Conservation (phyloP, 129 eudicot species). For the Centella asiatica region DNA sequence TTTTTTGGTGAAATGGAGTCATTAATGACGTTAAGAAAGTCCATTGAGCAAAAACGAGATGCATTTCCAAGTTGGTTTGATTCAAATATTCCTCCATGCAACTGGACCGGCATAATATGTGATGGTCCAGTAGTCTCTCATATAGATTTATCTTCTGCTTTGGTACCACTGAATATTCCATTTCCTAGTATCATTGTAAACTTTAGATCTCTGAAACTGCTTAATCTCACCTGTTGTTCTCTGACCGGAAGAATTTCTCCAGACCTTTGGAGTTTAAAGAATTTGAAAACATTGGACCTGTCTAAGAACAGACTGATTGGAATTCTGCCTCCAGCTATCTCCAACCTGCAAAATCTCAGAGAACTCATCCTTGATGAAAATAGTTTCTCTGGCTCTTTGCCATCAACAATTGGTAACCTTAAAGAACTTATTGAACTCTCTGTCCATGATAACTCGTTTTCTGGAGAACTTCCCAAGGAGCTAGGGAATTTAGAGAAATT, state of each 20-base stretch:
- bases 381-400: slow-evolving; percentile 55
- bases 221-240: slow-evolving; percentile 63
- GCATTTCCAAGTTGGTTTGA: slow-evolving; percentile 55
- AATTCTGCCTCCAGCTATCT: slow-evolving; percentile 31
- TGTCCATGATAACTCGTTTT: slow-evolving; percentile 49
- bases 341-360: slow-evolving; percentile 34
- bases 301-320: slow-evolving; percentile 59
- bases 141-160: slow-evolving; percentile 38
- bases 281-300: slow-evolving; percentile 57
- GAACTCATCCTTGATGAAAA: slow-evolving; percentile 71
- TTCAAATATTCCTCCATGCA: slow-evolving; percentile 55
- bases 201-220: slow-evolving; percentile 52
- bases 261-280: slow-evolving; percentile 47
- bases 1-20: slow-evolving; percentile 28
- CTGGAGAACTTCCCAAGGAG: slow-evolving; percentile 66
- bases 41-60: slow-evolving; percentile 30
- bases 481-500: slow-evolving; percentile 47
- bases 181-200: slow-evolving; percentile 43
- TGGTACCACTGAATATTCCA: slow-evolving; percentile 45
- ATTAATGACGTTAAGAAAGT: slow-evolving; percentile 36
- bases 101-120: slow-evolving; percentile 74
- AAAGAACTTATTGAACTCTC: slow-evolving; percentile 61
- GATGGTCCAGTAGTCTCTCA: slow-evolving; percentile 33
- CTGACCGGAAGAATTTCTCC: slow-evolving; percentile 48
- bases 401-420: slow-evolving; percentile 57